Percentiles rank a stretch among this genome's conserved stretches.
These are phyloP conservation scores for Boletus vinaceobasis DNA, from an alignment of 768 basidiomycete species.

Conservation along the genomic window DNA sequence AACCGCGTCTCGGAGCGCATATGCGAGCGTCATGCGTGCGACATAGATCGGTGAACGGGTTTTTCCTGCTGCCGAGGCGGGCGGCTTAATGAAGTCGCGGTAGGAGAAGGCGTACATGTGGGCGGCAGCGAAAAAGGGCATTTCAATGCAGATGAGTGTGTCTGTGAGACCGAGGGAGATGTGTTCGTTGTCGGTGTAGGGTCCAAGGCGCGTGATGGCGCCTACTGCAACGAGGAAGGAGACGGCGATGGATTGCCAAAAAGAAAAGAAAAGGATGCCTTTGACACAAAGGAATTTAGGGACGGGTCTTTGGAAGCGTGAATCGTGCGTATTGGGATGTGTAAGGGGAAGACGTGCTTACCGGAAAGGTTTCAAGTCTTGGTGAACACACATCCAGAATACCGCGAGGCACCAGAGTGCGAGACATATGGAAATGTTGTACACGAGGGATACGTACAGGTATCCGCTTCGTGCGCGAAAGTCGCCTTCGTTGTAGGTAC, in stretches of 20 bases:
- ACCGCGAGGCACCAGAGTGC: slow-evolving; percentile 89
- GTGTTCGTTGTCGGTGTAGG: slow-evolving; percentile 83
- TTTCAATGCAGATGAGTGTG: slow-evolving; percentile 90
- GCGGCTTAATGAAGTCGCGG: slow-evolving; percentile 69
- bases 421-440: slow-evolving; percentile 78
- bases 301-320: slow-evolving; percentile 55
- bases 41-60: slow-evolving; percentile 48
- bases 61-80: slow-evolving; percentile 28
- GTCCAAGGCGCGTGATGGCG: slow-evolving; percentile 73
- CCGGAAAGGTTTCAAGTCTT: slow-evolving; percentile 89
- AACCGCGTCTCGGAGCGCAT: slow-evolving; percentile 87
- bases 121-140: slow-evolving; percentile 95
- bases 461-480: slow-evolving; percentile 86
- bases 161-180: slow-evolving; percentile 91
- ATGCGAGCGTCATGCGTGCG: slow-evolving; percentile 85
- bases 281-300: slow-evolving; percentile 99
- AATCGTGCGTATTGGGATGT: neutral
- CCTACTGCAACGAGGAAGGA: slow-evolving; percentile 85
- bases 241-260: slow-evolving; percentile 91
- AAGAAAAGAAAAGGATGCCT: slow-evolving; percentile 96
- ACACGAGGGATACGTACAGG: slow-evolving; percentile 84
- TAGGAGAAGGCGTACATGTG: slow-evolving; percentile 95
- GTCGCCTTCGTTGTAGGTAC: slow-evolving; percentile 87
- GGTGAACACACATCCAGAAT: slow-evolving; percentile 92
- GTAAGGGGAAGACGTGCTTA: slow-evolving; percentile 28